These are phyloP conservation scores for Quercus glauca DNA, from an alignment of 306 rosid species.

Conservation along the genomic window DNA sequence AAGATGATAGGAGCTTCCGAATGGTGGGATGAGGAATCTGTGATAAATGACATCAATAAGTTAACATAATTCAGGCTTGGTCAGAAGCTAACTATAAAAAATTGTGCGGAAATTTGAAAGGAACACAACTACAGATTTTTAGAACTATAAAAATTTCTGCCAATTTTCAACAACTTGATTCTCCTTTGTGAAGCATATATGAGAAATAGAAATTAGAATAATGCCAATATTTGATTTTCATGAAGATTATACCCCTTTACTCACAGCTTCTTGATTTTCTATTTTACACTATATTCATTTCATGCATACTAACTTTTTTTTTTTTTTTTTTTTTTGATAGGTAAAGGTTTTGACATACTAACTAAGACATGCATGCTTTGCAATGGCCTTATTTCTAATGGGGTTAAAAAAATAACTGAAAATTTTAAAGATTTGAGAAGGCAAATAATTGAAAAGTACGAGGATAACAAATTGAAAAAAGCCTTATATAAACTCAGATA, in stretches of 20 bases:
- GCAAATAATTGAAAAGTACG: too few species aligned
- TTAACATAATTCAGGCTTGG: conserved; percentile 6
- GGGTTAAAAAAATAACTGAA: too few species aligned
- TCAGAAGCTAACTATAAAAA: conserved; percentile 13
- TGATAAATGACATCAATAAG: conserved; percentile 25
- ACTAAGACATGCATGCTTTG: neutral
- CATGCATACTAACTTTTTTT: neutral
- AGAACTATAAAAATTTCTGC: neutral
- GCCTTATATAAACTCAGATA: too few species aligned
- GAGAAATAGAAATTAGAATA: neutral
- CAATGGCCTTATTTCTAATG: too few species aligned
- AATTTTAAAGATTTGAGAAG: too few species aligned
- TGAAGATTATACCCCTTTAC: neutral
- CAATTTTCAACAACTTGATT: neutral
- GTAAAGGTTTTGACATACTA: neutral
- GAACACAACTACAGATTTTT: too few species aligned
- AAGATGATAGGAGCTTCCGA: conserved; percentile 71
- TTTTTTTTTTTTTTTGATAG: too few species aligned
- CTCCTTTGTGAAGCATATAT: neutral
- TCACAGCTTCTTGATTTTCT: neutral
- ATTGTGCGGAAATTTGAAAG: neutral
- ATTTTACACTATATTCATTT: neutral
- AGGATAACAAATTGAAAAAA: too few species aligned
- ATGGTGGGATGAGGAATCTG: conserved; percentile 72
- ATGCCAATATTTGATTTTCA: neutral